These are phyloP conservation scores for Cyclotella baltica DNA, from an alignment of 108 stramenopile species.

Conservation along the genomic window DNA sequence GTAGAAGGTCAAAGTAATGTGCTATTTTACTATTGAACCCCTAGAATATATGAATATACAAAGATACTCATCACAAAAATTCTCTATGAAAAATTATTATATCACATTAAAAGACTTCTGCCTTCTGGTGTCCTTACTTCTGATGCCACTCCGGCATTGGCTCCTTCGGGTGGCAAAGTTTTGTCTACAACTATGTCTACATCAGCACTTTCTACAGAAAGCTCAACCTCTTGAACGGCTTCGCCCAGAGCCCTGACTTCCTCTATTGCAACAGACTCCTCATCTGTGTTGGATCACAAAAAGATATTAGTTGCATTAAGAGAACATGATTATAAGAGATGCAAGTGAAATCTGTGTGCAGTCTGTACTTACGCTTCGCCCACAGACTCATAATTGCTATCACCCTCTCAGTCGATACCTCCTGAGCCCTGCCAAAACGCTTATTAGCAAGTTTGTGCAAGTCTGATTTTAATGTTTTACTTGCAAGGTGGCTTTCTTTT, in stretches of 20 bases:
- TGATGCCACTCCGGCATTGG: neutral
- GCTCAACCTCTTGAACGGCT: slow-evolving; percentile 52
- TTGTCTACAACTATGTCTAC: neutral
- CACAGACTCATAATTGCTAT: slow-evolving; percentile 81
- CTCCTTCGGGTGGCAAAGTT: neutral
- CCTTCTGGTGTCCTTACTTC: neutral
- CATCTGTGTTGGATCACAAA: slow-evolving; percentile 22
- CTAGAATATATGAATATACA: no score
- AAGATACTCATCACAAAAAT: neutral
- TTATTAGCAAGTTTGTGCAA: slow-evolving; percentile 75
- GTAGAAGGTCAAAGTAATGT: no score
- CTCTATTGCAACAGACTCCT: slow-evolving; percentile 56
- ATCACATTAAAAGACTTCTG: neutral
- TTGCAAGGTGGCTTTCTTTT: slow-evolving; percentile 83
- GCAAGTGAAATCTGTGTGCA: neutral
- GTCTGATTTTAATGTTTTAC: slow-evolving; percentile 79
- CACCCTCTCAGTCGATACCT: slow-evolving; percentile 74
- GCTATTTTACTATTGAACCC: no score
- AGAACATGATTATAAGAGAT: neutral
- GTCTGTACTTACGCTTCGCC: slow-evolving; percentile 65
- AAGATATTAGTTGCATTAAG: neutral
- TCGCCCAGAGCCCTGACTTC: slow-evolving; percentile 54
- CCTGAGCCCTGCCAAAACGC: slow-evolving; percentile 70
- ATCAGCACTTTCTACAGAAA: slow-evolving; percentile 24
- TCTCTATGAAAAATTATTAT: neutral